Evolutionary conservation across 805 yeast species (phyloP).

Genomic region (Lipomyces japonicus): DNA sequence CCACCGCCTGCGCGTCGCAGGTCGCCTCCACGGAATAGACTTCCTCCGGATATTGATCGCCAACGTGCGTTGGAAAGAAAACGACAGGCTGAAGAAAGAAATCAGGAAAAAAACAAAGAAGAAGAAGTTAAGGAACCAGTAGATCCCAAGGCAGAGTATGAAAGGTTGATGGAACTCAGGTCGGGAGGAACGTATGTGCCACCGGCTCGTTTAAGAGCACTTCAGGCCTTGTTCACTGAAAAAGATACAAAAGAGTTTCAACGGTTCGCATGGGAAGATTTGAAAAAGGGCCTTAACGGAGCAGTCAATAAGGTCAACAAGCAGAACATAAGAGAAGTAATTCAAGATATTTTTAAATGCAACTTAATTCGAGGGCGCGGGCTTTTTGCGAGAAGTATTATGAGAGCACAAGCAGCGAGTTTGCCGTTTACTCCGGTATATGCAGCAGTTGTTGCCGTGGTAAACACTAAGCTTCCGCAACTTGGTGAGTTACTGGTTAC

Average conservation of each 20-base stretch:
- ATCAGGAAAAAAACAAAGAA: background rate
- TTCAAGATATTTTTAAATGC: slow-evolving; percentile 49
- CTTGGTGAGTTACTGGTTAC: slow-evolving; percentile 56
- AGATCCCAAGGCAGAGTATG: slow-evolving; percentile 39
- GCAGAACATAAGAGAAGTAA: slow-evolving; percentile 48
- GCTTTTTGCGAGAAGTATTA: slow-evolving; percentile 52
- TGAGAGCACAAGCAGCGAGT: slow-evolving; percentile 51
- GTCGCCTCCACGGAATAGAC: slow-evolving; percentile 7
- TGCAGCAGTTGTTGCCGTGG: slow-evolving; percentile 54
- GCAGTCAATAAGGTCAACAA: slow-evolving; percentile 47
- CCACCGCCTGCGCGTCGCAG: background rate
- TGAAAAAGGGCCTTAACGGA: slow-evolving; percentile 48
- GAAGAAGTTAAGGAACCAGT: slow-evolving; percentile 24
- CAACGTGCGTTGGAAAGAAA: slow-evolving; percentile 31
- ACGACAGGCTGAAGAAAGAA: slow-evolving; percentile 19
- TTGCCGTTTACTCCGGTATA: slow-evolving; percentile 46
- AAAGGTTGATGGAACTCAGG: slow-evolving; percentile 40
- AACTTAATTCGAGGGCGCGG: slow-evolving; percentile 65
- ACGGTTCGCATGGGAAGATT: slow-evolving; percentile 52
- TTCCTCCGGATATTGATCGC: slow-evolving; percentile 30
- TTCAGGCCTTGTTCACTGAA: slow-evolving; percentile 40
- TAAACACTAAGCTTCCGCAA: slow-evolving; percentile 66
- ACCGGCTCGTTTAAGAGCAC: slow-evolving; percentile 48
- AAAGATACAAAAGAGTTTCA: slow-evolving; percentile 46
- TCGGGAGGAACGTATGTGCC: slow-evolving; percentile 53